Evolutionary conservation across 2,329 filamentous ascomycete species (phyloP), one percentile per base, ranked within the genome.

Genomic region (Colletotrichum sublineola): DNA sequence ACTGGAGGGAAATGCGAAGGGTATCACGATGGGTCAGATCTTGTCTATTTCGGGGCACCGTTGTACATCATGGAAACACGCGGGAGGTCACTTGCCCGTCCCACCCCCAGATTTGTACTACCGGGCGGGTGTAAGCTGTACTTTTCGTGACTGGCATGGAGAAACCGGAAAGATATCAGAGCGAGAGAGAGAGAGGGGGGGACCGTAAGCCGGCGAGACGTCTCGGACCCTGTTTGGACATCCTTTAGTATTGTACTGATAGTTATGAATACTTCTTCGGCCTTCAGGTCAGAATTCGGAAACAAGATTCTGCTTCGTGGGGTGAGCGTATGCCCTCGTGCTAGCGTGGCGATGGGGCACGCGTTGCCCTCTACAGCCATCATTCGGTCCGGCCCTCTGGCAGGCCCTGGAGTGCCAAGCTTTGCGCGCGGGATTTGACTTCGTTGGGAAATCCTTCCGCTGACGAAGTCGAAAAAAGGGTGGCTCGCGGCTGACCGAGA

Each of bases 361-460:
- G 42, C 48, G 33, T 42, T 48, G 42, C 50, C 50, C 63, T 31
- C 20, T 31, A 44, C 64, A 33, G 61, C 64, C 58, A 44, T 44
- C 38, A 71, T 63, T 63, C 64, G 68, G 68, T 42, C 64, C 64
- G 65, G 52, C 29, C 42, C 65, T 58, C 55, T 15, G 6, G 48
- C 5, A 58, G 20, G 20, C 20, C 29, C 44, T 40, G 36, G 11
- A 18, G n/a, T n/a, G 66, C 50, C 46, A 63, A 62, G 56, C 5
- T 11, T 56, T 36, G 31, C 42, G 29, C 48, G 65, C 58, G 65
- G 68, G 52, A 71, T 71, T 36, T 52, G 31, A 60, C 65, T 63
- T 40, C n/a, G 36, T 71, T 63, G 38, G 65, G 68, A 68, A 71
- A 55, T 60, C 42, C 48, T 55, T 15, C 65, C 65, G 65, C 65